These are phyloP conservation scores for Pisolithus albus DNA, from an alignment of 768 basidiomycete species.

Conservation along the genomic window DNA sequence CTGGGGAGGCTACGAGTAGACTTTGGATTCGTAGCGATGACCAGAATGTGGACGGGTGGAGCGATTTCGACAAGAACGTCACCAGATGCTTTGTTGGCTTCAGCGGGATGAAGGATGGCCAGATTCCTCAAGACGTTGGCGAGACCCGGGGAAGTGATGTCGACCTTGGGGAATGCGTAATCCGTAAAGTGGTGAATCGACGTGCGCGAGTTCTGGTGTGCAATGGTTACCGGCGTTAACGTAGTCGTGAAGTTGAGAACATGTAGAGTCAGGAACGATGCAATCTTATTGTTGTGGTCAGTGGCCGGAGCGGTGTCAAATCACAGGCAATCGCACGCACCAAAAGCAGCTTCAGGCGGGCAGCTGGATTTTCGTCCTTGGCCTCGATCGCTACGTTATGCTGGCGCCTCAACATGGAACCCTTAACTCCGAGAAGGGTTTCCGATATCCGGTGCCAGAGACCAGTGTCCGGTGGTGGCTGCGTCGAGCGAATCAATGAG, in stretches of 20 bases:
- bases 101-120: conserved; percentile 28
- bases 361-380: conserved; percentile 73
- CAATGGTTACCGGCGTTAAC: conserved; percentile 59
- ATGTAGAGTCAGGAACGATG: conserved; percentile 86
- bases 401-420: conserved; percentile 40
- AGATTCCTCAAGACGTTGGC: conserved; percentile 53
- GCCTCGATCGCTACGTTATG: conserved; percentile 33
- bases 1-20: conserved; percentile 27
- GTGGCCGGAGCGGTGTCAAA: neutral
- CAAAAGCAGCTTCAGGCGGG: conserved; percentile 82
- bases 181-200: conserved; percentile 12
- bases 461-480: conserved; percentile 11
- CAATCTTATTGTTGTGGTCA: conserved; percentile 44
- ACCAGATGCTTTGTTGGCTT: conserved; percentile 15
- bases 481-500: conserved; percentile 22
- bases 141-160: conserved; percentile 59
- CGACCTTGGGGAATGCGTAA: conserved; percentile 45
- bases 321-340: conserved; percentile 33
- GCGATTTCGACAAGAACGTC: conserved; percentile 55
- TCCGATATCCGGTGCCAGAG: conserved; percentile 23
- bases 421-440: conserved; percentile 41
- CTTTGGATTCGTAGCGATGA: conserved; percentile 30
- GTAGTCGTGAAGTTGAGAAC: conserved; percentile 91
- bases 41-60: conserved; percentile 52
- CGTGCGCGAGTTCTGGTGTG: conserved; percentile 32